Evolutionary conservation across 208 protist genomes (phyloP).

Genomic region (Crithidia bombi): DNA sequence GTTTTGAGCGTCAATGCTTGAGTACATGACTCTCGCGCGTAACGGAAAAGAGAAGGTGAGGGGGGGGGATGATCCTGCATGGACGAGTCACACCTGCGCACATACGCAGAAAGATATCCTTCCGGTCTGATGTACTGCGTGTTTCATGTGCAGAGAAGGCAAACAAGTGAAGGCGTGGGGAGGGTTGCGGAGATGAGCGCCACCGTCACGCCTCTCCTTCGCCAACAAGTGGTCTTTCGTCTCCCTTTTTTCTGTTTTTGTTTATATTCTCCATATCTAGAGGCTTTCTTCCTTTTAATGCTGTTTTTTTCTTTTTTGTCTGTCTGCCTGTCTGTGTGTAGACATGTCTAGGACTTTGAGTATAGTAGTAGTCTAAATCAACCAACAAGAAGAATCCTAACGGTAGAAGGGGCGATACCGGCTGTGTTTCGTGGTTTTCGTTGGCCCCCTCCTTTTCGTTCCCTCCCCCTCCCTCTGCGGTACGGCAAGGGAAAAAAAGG

Average conservation of each 20-base stretch:
- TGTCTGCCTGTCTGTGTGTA: not conserved
- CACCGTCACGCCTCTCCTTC: no score
- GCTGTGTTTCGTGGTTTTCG: no score
- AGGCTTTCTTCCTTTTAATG: no score
- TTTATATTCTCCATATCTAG: no score
- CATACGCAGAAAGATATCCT: not conserved
- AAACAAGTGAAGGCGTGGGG: not conserved
- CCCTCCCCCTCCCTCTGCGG: no score
- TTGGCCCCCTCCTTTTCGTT: no score
- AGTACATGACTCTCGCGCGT: no score
- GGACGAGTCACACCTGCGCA: not conserved
- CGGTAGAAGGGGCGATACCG: no score
- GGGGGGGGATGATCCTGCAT: not conserved
- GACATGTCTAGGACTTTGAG: constrained; percentile 10
- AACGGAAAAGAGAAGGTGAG: no score
- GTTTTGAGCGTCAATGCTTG: not conserved
- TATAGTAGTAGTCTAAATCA: constrained; percentile 23
- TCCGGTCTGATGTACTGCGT: no score
- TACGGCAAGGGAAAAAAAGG: no score
- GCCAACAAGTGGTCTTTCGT: not conserved
- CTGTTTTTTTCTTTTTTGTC: constrained; percentile 9
- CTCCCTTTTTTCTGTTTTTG: constrained; percentile 9
- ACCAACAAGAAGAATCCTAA: not conserved
- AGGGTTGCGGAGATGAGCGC: not conserved
- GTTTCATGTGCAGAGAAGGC: not conserved